Evolutionary conservation across 1,284 basidiomycete species (phyloP).

Genomic region (Sphagnurus paluster): DNA sequence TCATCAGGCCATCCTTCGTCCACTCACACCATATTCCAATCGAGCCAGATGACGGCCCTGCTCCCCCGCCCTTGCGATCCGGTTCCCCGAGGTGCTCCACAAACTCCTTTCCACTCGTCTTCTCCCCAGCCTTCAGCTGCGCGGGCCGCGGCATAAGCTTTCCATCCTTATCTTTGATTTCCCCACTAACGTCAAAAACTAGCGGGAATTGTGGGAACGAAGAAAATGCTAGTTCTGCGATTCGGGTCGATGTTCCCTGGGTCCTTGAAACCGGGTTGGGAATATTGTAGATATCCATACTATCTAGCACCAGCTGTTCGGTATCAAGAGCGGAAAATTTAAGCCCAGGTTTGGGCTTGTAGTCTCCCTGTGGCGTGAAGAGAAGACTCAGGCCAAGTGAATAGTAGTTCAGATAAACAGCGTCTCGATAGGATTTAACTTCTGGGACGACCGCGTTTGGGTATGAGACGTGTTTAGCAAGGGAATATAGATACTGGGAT

Average conservation of each 20-base stretch:
- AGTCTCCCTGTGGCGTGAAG: slow-evolving; percentile 59
- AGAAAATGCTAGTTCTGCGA: slow-evolving; percentile 49
- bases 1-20: slow-evolving; percentile 76
- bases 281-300: slow-evolving; percentile 82
- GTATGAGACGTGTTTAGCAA: slow-evolving; percentile 29
- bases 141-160: slow-evolving; percentile 33
- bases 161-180: slow-evolving; percentile 39
- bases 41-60: slow-evolving; percentile 77
- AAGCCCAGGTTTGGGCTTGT: slow-evolving; percentile 53
- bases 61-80: slow-evolving; percentile 81
- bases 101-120: slow-evolving; percentile 75
- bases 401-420: slow-evolving; percentile 84
- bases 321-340: slow-evolving; percentile 48
- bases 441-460: slow-evolving; percentile 43
- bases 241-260: slow-evolving; percentile 34
- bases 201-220: slow-evolving; percentile 56
- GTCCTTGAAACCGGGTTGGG: slow-evolving; percentile 25
- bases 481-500: slow-evolving; percentile 39
- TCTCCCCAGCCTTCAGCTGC: slow-evolving; percentile 44
- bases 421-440: slow-evolving; percentile 78
- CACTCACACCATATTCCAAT: slow-evolving; percentile 93
- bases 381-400: slow-evolving; percentile 77
- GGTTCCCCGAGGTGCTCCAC: slow-evolving; percentile 79
- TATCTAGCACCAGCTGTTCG: slow-evolving; percentile 57
- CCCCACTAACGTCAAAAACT: slow-evolving; percentile 38